Evolutionary conservation across 345 rosid genomes (phyloP), one percentile per base, ranked within the genome.

Genomic region (Eucalyptus regnans): DNA sequence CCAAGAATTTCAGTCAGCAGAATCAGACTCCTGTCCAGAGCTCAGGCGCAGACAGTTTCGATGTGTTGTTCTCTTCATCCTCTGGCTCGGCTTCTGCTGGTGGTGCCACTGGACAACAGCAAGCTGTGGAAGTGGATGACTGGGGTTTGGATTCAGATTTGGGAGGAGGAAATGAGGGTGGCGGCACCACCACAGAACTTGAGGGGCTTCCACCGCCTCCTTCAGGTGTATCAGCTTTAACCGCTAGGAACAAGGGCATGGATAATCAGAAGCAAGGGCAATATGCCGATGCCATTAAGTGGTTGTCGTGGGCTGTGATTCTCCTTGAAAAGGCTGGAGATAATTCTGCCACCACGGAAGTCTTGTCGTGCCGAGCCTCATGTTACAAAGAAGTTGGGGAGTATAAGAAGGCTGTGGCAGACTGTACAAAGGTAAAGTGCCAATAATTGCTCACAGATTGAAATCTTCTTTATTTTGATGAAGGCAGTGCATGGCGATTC

Each of bases 311-410:
- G 99, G 98, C 99, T 83, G 96, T 96, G 52, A 86, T 98, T 90
- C 99, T 98, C 89, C 91, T 95, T 91, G 97, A 94, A 91, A 97
- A 94, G 92, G 88, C 94, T 86, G 95, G 96, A 27, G 98, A 95
- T 89, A 86, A 89, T 64, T 91, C 93, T 88, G 93, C 94, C 15
- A 88, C 93, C 71, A 87, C 44, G 4, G 99, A 98, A 71, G 99
- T 95, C 89, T 94, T 96, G 90, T 93, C 99, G 5, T 90, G 93
- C 92, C 95, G 99, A 89, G 99, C 99, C 90, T 98, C 99, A 5
- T 98, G 99, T 89, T 98, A 97, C 93, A 98, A 97, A 93, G 99
- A 98, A 94, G 99, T 97, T 87, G 99, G 99, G 81, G 99, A 98
- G 92, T 96, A 98, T 91, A 98, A 98, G 93, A 97, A 98, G 93